phyloP scores from a whole-genome alignment of 2,329 filamentous ascomycete genomes.

The Chalaropsis thielavioides region DNA sequence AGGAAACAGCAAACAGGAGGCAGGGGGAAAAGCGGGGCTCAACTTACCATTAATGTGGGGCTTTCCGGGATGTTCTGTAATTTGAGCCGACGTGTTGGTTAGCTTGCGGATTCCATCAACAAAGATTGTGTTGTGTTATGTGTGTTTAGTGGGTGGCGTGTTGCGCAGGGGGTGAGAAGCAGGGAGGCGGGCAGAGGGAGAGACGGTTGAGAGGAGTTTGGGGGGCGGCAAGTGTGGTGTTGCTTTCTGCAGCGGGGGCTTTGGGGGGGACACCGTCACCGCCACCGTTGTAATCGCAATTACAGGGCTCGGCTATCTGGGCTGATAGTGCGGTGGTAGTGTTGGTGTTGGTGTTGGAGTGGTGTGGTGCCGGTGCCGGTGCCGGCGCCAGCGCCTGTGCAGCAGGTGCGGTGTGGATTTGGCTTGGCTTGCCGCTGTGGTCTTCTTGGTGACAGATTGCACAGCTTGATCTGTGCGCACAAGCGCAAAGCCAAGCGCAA shows the following conservation, averaged over 20 bases:
- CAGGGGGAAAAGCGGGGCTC: constrained; percentile 20
- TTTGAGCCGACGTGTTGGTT: constrained; percentile 22
- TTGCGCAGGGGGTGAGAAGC: not conserved
- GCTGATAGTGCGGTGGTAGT: not conserved
- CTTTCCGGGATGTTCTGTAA: constrained; percentile 52
- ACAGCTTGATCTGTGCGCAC: not conserved
- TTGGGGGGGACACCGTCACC: not conserved
- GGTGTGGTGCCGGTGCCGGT: not conserved
- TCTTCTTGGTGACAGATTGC: not conserved
- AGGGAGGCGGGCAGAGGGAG: not conserved
- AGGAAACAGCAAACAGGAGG: not conserved
- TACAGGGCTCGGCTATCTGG: not conserved
- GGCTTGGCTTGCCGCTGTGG: not conserved
- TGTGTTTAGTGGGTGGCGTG: not conserved
- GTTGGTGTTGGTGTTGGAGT: not conserved
- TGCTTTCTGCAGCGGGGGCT: no score
- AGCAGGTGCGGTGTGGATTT: no score
- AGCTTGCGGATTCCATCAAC: constrained; percentile 21
- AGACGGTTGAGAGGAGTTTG: not conserved
- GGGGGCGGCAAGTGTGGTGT: not conserved
- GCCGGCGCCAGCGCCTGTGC: no score
- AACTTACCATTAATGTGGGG: constrained; percentile 50
- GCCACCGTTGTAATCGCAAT: not conserved
- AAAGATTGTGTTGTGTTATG: not conserved
- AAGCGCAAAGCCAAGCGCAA: no score